Conservation (phyloP, 345 rosid species). For the Linum usitatissimum region DNA sequence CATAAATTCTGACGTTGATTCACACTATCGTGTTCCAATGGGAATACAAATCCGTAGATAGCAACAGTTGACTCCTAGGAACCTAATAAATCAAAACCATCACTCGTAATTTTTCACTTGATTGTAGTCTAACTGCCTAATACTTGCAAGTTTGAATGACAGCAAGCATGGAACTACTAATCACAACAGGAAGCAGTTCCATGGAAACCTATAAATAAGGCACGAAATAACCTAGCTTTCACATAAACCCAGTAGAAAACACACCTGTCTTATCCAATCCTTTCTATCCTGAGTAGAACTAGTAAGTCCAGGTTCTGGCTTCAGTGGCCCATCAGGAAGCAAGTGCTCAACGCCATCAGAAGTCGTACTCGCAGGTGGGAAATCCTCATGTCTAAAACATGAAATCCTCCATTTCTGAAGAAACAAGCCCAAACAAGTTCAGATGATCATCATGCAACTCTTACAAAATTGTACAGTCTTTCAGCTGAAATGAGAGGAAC, state of each 20-base stretch:
- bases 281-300: constrained; percentile 23
- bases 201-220: too few species aligned
- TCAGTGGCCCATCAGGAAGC: constrained; percentile 38
- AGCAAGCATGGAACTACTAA: background rate
- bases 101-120: background rate
- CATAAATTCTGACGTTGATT: background rate
- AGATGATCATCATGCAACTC: constrained; percentile 1
- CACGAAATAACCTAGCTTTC: background rate
- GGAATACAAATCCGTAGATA: background rate
- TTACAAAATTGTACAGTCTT: background rate
- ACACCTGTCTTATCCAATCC: constrained; percentile 61
- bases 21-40: background rate
- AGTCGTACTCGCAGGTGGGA: constrained; percentile 34
- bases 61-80: background rate
- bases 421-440: background rate
- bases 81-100: background rate
- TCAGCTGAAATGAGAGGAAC: background rate
- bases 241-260: background rate
- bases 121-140: background rate
- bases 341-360: constrained; percentile 36
- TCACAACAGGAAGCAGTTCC: background rate
- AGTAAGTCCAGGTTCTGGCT: constrained; percentile 38
- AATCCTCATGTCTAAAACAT: constrained; percentile 62
- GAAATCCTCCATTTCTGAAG: constrained; percentile 73
- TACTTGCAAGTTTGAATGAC: background rate